Conservation (phyloP, 805 yeast genomes). For the Diddensiella caesifluorescens region DNA sequence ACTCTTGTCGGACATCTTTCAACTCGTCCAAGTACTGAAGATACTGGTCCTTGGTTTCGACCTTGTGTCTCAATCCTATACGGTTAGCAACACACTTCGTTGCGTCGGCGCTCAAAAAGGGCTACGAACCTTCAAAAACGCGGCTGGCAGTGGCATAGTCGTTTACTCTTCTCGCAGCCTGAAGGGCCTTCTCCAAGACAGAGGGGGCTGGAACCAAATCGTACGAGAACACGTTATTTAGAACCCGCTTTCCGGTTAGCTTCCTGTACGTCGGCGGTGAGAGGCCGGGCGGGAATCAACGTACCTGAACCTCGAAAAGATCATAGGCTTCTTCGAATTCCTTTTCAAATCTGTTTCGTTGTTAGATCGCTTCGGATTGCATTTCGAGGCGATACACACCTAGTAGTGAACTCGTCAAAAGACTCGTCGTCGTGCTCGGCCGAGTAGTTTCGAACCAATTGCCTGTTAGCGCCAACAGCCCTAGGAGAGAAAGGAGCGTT, state of each 20-base stretch:
- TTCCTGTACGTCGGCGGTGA: neutral
- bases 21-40: conserved; percentile 93
- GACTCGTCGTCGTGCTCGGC: conserved; percentile 83
- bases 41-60: conserved; percentile 90
- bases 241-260: conserved; percentile 54
- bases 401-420: conserved; percentile 85
- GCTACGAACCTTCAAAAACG: conserved; percentile 71
- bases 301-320: conserved; percentile 68
- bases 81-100: neutral
- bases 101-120: conserved; percentile 28
- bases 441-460: conserved; percentile 59
- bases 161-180: conserved; percentile 98
- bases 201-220: conserved; percentile 98
- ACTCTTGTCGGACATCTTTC: conserved; percentile 82
- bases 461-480: conserved; percentile 11
- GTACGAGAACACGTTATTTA: conserved; percentile 96
- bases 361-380: neutral
- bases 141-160: conserved; percentile 98
- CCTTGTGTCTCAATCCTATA: conserved; percentile 73
- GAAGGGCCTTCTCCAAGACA: conserved; percentile 89
- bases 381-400: conserved; percentile 36
- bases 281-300: conserved; percentile 15
- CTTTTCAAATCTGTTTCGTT: conserved; percentile 62
- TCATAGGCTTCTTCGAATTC: conserved; percentile 94
- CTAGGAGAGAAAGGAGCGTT: conserved; percentile 7